Evolutionary conservation across 1,284 basidiomycete genomes (phyloP).

Genomic region (Fomitopsis pinicola): DNA sequence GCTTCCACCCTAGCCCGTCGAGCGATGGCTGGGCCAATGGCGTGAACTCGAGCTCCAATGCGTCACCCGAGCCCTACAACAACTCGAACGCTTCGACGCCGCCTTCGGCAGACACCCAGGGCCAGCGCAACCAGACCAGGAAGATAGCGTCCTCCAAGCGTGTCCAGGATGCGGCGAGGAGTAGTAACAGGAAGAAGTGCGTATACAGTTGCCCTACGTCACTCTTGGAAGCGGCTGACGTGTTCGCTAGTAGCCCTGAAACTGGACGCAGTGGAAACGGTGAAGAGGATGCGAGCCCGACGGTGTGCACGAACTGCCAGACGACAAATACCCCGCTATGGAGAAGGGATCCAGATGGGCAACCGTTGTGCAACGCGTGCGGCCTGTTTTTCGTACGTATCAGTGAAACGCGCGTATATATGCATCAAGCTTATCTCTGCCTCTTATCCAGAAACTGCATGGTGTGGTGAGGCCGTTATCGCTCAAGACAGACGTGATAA

Average conservation of each 20-base stretch:
- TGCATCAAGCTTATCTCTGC: slow-evolving; percentile 9
- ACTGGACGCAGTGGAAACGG: slow-evolving; percentile 46
- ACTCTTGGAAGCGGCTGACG: background rate
- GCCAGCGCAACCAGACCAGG: slow-evolving; percentile 28
- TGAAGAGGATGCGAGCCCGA: slow-evolving; percentile 67
- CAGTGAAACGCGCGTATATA: slow-evolving; percentile 2
- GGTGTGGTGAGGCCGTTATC: slow-evolving; percentile 92
- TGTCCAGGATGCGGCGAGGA: slow-evolving; percentile 39
- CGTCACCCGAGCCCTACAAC: slow-evolving; percentile 73
- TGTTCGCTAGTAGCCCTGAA: slow-evolving; percentile 8
- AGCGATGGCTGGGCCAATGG: slow-evolving; percentile 76
- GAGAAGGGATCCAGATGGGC: slow-evolving; percentile 93
- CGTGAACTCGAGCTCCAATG: slow-evolving; percentile 59
- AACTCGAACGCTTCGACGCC: slow-evolving; percentile 66
- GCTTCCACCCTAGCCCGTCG: slow-evolving; percentile 71
- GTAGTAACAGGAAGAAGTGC: slow-evolving; percentile 45
- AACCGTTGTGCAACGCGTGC: slow-evolving; percentile 91
- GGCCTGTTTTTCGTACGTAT: slow-evolving; percentile 83
- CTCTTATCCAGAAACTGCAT: slow-evolving; percentile 74
- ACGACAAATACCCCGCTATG: slow-evolving; percentile 95
- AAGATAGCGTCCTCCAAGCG: slow-evolving; percentile 63
- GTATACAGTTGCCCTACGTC: slow-evolving; percentile 10
- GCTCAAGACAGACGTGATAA: slow-evolving; percentile 96
- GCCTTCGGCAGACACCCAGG: slow-evolving; percentile 54
- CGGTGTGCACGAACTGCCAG: slow-evolving; percentile 90